These are phyloP conservation scores for Chimonanthus praecox DNA, from an alignment of 164 flowering plant genomes.

Conservation along the genomic window DNA sequence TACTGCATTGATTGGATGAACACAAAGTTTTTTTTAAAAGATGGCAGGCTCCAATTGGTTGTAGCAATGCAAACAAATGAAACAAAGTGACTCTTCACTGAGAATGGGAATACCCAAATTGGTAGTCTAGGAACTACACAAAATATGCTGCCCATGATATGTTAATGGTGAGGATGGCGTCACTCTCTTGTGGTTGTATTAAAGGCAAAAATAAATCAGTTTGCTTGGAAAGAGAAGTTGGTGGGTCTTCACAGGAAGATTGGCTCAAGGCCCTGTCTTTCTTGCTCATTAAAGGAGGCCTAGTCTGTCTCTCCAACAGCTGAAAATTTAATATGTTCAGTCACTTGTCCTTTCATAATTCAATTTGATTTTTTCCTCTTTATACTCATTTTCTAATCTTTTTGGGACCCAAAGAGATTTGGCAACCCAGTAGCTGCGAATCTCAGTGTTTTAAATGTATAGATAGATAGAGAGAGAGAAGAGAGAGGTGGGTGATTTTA, in stretches of 20 bases:
- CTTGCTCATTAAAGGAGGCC: not conserved
- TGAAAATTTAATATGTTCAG: not conserved
- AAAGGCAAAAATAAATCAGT: too few species aligned
- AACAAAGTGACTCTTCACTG: too few species aligned
- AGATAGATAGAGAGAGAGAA: not conserved
- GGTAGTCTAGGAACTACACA: too few species aligned
- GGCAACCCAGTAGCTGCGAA: not conserved
- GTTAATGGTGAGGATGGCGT: too few species aligned
- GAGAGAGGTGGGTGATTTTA: not conserved
- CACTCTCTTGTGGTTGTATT: too few species aligned
- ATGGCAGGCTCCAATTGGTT: too few species aligned
- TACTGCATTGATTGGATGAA: too few species aligned
- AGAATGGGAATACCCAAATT: too few species aligned
- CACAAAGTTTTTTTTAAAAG: too few species aligned
- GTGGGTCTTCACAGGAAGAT: not conserved
- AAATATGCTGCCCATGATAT: too few species aligned
- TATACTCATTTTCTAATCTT: not conserved
- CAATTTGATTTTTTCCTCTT: not conserved
- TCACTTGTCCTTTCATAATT: not conserved
- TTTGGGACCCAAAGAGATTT: not conserved
- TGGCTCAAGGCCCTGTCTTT: not conserved
- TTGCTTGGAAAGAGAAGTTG: not conserved
- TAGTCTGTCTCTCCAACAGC: not conserved
- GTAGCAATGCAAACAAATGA: too few species aligned
- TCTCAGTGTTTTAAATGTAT: not conserved